Evolutionary conservation across 129 eudicot genomes (phyloP), one percentile per base, ranked within the genome.

Genomic region (Lactuca saligna): DNA sequence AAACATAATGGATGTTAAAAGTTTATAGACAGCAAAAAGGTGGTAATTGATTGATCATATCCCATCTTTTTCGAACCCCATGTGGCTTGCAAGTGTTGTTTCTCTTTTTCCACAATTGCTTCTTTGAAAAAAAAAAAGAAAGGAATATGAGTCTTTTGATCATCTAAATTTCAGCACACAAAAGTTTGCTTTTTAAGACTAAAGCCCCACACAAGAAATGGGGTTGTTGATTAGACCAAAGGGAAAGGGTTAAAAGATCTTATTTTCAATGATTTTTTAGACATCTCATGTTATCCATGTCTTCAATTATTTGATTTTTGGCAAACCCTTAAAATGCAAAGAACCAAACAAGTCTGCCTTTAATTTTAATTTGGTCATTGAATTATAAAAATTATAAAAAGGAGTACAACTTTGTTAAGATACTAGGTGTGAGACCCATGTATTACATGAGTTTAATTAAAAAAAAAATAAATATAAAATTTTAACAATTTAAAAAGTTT

Each of bases 91-190:
- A 74, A 73, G 51, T 65, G 69, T 58, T 42, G 12, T 12, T 71
- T 49, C 51, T 41, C 71, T 49, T 66, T 65, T 49, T 14, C 34
- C 11, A 49, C 70, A 49, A 65, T 31, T 33, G 11, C 57, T 17
- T n/a, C 3, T n/a, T 53, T 53, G 10, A 75, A 63, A 59, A 29
- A 50, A n/a, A n/a, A n/a, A n/a, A n/a, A n/a, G n/a, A n/a, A n/a
- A n/a, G n/a, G n/a, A n/a, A n/a, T n/a, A 69, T 60, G 73, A 35
- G 73, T 66, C 61, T 67, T 66, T 60, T 57, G 49, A 63, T 63
- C 53, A 57, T 74, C 72, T 75, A 68, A 68, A 59, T 2, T 75
- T 75, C 75, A 75, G 80, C 80, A 65, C 74, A 75, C 57, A 39
- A 51, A 54, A 69, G 51, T 68, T 68, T 54, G 55, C 32, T 75